Base-by-base conservation (phyloP, 441 rosid genomes). In the Aleurites moluccanus region DNA sequence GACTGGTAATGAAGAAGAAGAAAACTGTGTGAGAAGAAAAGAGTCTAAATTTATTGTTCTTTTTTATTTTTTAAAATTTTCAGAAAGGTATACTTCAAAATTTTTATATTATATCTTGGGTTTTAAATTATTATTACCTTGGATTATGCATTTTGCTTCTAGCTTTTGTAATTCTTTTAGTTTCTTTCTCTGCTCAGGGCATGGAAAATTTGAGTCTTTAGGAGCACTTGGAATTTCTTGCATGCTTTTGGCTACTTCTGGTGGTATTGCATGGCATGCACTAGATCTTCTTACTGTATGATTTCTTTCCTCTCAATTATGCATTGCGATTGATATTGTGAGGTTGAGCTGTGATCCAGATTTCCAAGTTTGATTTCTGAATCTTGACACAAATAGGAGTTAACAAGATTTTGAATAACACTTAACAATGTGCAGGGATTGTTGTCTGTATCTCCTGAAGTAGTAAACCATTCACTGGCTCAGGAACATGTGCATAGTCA, bases 261-360 rank as follows among this genome's bases (percentile, higher is more conserved):
- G 91, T 57, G 96, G 98, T 79, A 89, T 95, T 85, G 93, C 88
- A 18, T 95, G 92, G 95, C 98, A 93, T 90, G 91, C 98, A 75
- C 56, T 85, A 13, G 84, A 93, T 59, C 81, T 95, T 83, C 80
- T 93, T 73, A 63, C 73, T 75, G 98, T 95, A 88, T 73, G 85
- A 70, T 35, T 67, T 67, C 72, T 75, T 70, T 66, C 73, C 74
- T 73, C 61, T 44, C 16, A 42, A 38, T 79, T 49, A 40, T 20
- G 30, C 20, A 53, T 79, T 79, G 64, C 47, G 49, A 40, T 64
- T 66, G 38, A 18, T 15, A 11, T 64, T 45, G n/a, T 27, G 18
- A 28, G 14, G 18, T 28, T 60, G 35, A 60, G 27, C 20, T 44
- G 35, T 11, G n/a, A 42, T 67, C 67, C 64, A 16, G 18, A 50